Conservation (phyloP, 176 grass and related monocot genomes). For the Raddia distichophylla region DNA sequence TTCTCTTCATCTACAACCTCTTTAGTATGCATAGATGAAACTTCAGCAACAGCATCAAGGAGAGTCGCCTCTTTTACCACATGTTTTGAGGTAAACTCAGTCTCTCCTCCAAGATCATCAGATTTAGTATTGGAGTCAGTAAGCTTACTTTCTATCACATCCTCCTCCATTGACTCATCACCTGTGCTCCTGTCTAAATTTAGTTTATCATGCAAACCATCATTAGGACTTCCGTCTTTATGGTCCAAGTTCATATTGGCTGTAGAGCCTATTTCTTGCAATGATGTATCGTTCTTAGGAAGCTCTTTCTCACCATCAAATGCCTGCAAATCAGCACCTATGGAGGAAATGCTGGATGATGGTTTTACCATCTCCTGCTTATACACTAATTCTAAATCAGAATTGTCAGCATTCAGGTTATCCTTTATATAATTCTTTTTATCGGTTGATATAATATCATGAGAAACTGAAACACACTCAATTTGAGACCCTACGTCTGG, state of each 20-base stretch:
- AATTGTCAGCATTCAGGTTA: slow-evolving; percentile 74
- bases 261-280: slow-evolving; percentile 50
- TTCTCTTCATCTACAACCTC: slow-evolving; percentile 48
- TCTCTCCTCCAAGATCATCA: slow-evolving; percentile 36
- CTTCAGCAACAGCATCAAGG: slow-evolving; percentile 26
- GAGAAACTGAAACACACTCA: slow-evolving; percentile 66
- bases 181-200: slow-evolving; percentile 70
- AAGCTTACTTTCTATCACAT: slow-evolving; percentile 60
- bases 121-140: slow-evolving; percentile 45
- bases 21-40: slow-evolving; percentile 37
- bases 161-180: slow-evolving; percentile 79
- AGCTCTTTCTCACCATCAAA: slow-evolving; percentile 48
- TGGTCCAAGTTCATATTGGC: slow-evolving; percentile 45
- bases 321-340: slow-evolving; percentile 43
- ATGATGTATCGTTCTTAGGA: slow-evolving; percentile 38
- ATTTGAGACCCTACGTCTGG: slow-evolving; percentile 62
- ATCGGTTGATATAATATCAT: slow-evolving; percentile 61
- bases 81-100: slow-evolving; percentile 32
- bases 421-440: slow-evolving; percentile 60
- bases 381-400: slow-evolving; percentile 76
- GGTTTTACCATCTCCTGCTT: slow-evolving; percentile 68
- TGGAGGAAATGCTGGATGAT: slow-evolving; percentile 41
- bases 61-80: slow-evolving; percentile 42
- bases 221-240: slow-evolving; percentile 48
- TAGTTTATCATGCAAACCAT: slow-evolving; percentile 60